A percentile compares a stretch with the other conserved stretches of the same genome.
Conservation (phyloP, 2,329 filamentous ascomycete genomes). For the Pseudogymnoascus sp. region DNA sequence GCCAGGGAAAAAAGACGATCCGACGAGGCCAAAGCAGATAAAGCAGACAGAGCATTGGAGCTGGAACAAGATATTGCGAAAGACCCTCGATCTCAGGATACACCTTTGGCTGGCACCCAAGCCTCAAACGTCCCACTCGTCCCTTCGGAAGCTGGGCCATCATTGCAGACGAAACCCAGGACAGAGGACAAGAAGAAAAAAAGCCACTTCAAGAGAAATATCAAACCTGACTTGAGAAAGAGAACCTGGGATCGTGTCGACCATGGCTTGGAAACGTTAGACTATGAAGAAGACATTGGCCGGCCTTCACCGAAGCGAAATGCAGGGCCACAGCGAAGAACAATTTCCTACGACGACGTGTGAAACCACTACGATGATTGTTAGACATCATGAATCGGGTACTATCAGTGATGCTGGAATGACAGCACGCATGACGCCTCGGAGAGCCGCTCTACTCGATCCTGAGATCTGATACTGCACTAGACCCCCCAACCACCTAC, state of each 20-base stretch:
- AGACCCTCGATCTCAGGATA: not conserved
- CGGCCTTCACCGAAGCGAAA: conserved; percentile 19
- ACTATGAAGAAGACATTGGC: conserved; percentile 46
- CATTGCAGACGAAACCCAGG: not conserved
- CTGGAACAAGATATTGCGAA: not conserved
- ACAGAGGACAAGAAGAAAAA: conserved; percentile 20
- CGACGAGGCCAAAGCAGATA: conserved; percentile 15
- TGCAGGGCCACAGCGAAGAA: conserved; percentile 35
- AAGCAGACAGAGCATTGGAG: not conserved
- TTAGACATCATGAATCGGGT: not conserved
- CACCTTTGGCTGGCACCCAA: not conserved
- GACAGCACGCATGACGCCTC: not conserved
- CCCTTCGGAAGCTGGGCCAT: not conserved
- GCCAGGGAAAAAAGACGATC: conserved; percentile 43
- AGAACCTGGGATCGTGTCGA: conserved; percentile 62
- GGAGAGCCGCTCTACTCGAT: not conserved
- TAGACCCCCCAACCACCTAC: not conserved
- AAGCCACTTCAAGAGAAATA: conserved; percentile 34
- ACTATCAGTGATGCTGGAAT: not conserved
- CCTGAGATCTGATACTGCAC: not conserved
- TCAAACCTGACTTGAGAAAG: conserved; percentile 56
- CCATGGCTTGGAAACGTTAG: conserved; percentile 49
- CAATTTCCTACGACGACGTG: conserved; percentile 42
- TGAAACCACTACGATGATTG: conserved; percentile 20
- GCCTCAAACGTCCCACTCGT: not conserved